Evolutionary conservation across 2,329 filamentous ascomycete genomes (phyloP), one percentile per base, ranked within the genome.

Genomic region (Trichoderma cornu-damae): DNA sequence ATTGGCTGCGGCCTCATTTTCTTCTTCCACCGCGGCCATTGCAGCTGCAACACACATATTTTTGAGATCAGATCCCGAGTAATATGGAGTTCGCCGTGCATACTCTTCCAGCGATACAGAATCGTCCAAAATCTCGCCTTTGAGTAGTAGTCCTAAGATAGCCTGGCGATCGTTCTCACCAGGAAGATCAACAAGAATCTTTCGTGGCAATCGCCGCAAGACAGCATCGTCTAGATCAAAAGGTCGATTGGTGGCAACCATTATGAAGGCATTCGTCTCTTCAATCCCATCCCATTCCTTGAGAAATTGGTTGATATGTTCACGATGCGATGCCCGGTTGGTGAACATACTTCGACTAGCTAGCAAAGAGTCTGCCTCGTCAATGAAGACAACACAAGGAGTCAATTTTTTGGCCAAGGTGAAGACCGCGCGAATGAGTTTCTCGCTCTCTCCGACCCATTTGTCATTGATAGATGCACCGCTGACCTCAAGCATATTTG

Each of bases 211-310:
- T 11, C 89, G 81, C n/a, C 89, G 80, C 44, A 94, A 79, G 8
- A 94, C 88, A 8, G 89, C 89, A 65, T 94, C 89, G 66, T 99
- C 94, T 1, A 99, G 82, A 67, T 97, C 94, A 67, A 96, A 96
- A 0, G 94, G 94, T 8, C 93, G 81, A 71, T 99, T 97, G 7
- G 92, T 97, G 26, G 94, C 93, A 0, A 97, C 91, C 91, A 99
- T 96, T 71, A 99, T 93, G 70, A 99, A 97, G 2, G 93, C 90
- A 16, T 88, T 88, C 46, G 85, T 82, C 64, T 89, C 88, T 54
- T 78, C 77, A 77, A 97, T 87, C 9, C 94, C 94, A 65, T 97
- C 94, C 94, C 93, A 97, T 70, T 97, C 93, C 54, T 91, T 88
- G 49, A 99, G 77, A 71, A 97, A 97, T 72, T 99, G 93, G 68